phyloP scores from a whole-genome alignment of 495 filamentous ascomycete species.

The Aspergillus mulundensis region DNA sequence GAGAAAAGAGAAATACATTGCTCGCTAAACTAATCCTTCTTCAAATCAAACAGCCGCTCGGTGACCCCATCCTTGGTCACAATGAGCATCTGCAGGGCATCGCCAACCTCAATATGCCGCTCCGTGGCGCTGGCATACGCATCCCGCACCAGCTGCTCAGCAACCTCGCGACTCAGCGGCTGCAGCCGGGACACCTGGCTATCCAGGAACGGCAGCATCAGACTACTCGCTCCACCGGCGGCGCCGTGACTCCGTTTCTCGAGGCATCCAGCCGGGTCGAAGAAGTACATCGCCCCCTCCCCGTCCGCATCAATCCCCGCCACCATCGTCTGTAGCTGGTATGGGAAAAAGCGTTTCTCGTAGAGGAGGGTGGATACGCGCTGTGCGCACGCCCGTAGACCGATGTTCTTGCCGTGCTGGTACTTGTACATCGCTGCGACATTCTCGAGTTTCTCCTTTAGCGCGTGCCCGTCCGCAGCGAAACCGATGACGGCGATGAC shows the following conservation, averaged over 20 bases:
- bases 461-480: not conserved
- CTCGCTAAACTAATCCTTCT: not conserved
- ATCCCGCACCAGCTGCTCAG: not conserved
- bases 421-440: not conserved
- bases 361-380: not conserved
- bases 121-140: not conserved
- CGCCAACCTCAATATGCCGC: not conserved
- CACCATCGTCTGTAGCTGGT: not conserved
- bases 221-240: not conserved
- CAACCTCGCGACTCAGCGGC: not conserved
- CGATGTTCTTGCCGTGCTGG: not conserved
- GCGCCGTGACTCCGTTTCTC: not conserved
- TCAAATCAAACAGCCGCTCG: not conserved
- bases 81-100: not conserved
- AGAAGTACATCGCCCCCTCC: not conserved
- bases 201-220: not conserved
- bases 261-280: not conserved
- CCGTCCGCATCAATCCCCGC: not conserved
- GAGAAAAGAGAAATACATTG: no score
- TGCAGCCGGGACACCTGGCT: not conserved
- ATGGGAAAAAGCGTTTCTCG: not conserved
- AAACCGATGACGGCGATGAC: not conserved
- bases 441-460: not conserved
- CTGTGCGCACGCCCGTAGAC: not conserved
- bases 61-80: not conserved